Percentiles rank a stretch among this genome's conserved stretches.
These are phyloP conservation scores for Cladosporium phlei DNA, from an alignment of 2,329 filamentous ascomycete species.

Conservation along the genomic window DNA sequence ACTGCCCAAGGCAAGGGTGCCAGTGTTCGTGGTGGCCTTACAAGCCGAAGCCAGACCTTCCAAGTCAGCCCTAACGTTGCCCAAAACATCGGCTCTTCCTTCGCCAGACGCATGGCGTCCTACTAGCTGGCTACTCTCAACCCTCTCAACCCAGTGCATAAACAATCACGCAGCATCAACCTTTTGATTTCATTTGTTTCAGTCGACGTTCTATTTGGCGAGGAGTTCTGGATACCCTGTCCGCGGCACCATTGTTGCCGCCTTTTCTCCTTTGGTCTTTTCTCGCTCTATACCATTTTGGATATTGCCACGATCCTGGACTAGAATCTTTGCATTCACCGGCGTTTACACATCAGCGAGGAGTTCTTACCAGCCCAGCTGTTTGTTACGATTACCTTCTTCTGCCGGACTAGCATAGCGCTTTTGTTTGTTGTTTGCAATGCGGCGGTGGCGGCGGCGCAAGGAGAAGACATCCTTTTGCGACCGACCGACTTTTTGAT, in stretches of 20 bases:
- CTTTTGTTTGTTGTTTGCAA: conserved; percentile 3
- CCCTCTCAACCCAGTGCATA: not conserved
- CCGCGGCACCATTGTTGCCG: not conserved
- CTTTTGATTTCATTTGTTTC: not conserved
- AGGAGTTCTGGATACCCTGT: conserved; percentile 13
- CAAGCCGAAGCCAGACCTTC: conserved; percentile 27
- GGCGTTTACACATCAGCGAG: conserved; percentile 7
- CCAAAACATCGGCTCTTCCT: conserved; percentile 30
- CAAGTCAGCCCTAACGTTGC: conserved; percentile 27
- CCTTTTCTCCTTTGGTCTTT: conserved; percentile 5
- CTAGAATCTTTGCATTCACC: conserved; percentile 1
- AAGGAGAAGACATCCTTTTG: not conserved
- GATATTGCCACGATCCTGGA: conserved; percentile 3
- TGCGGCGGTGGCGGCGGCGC: not conserved
- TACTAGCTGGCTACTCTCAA: conserved; percentile 21
- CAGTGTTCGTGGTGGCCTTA: conserved; percentile 21
- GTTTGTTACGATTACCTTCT: not conserved
- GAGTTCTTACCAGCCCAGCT: too few relatives aligned
- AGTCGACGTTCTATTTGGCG: conserved; percentile 9
- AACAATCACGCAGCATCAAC: not conserved
- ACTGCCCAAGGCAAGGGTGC: conserved; percentile 38
- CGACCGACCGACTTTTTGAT: conserved; percentile 5
- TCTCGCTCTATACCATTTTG: conserved; percentile 4
- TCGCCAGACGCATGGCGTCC: conserved; percentile 33
- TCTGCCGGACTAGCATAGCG: conserved; percentile 8